phyloP scores from a whole-genome alignment of 129 eudicot species.

The Centaurea solstitialis region DNA sequence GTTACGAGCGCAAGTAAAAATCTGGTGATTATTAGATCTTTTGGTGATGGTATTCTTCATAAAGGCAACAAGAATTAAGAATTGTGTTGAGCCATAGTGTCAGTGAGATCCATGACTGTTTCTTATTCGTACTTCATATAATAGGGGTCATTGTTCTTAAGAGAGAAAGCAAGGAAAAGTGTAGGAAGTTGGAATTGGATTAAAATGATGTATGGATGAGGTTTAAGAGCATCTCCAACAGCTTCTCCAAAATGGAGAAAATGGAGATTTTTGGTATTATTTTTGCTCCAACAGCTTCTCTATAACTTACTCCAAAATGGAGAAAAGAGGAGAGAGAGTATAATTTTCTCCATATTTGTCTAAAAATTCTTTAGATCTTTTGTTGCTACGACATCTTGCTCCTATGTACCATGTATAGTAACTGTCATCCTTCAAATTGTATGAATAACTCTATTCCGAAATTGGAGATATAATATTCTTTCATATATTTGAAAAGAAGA shows the following conservation, averaged over 20 bases:
- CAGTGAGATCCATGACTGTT: background rate
- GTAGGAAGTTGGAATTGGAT: background rate
- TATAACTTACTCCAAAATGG: no score
- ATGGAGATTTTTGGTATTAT: no score
- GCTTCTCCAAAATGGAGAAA: no score
- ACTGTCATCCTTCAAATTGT: background rate
- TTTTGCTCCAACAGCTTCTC: no score
- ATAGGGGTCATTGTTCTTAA: background rate
- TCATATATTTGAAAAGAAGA: background rate
- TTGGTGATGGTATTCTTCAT: conserved; percentile 21
- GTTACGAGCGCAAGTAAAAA: background rate
- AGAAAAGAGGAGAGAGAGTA: no score
- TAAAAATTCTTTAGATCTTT: no score
- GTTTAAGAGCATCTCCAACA: no score
- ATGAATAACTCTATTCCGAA: background rate
- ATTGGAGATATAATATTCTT: background rate
- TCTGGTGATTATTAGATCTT: conserved; percentile 1
- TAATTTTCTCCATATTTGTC: no score
- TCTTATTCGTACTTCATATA: background rate
- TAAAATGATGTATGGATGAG: background rate
- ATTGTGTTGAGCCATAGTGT: no score
- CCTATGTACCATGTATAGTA: background rate
- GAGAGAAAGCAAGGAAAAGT: background rate
- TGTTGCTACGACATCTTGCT: background rate
- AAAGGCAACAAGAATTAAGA: no score